Evolutionary conservation across 257 asterid genomes (phyloP).

Genomic region (Nicotiana paniculata): DNA sequence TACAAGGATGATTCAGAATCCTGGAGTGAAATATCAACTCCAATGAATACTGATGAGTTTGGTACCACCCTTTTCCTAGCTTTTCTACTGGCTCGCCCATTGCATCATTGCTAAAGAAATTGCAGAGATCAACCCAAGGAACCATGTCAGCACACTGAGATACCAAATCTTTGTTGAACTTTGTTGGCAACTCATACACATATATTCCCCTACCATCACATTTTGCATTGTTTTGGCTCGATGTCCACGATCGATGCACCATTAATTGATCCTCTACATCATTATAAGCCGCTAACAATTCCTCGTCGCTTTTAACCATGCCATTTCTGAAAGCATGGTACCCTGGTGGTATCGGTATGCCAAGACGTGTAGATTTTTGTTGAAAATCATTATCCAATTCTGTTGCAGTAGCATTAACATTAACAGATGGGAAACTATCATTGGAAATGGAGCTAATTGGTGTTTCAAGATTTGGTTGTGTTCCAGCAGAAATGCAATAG

Average conservation of each 20-base stretch:
- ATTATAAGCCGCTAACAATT: slow-evolving; percentile 22
- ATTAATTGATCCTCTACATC: slow-evolving; percentile 34
- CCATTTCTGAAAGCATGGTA: background rate
- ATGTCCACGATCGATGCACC: slow-evolving; percentile 48
- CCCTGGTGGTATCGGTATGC: background rate
- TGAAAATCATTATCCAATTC: background rate
- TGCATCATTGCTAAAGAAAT: slow-evolving; percentile 36
- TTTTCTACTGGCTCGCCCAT: slow-evolving; percentile 40
- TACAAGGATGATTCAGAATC: slow-evolving; percentile 53
- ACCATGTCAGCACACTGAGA: slow-evolving; percentile 45
- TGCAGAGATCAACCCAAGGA: slow-evolving; percentile 52
- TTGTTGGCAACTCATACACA: slow-evolving; percentile 56
- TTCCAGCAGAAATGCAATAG: slow-evolving; percentile 58
- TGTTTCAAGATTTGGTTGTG: slow-evolving; percentile 32
- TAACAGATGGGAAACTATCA: background rate
- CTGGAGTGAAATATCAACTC: slow-evolving; percentile 63
- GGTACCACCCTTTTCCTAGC: slow-evolving; percentile 50
- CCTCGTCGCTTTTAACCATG: slow-evolving; percentile 14
- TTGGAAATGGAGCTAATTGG: background rate
- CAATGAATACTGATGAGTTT: slow-evolving; percentile 63
- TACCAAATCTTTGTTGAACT: slow-evolving; percentile 57
- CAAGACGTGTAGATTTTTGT: background rate
- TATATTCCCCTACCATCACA: slow-evolving; percentile 32
- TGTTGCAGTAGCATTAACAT: background rate
- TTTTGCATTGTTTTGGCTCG: background rate